Evolutionary conservation across 2,329 filamentous ascomycete species (phyloP).

Genomic region (Hymenoscyphus fructigenus): DNA sequence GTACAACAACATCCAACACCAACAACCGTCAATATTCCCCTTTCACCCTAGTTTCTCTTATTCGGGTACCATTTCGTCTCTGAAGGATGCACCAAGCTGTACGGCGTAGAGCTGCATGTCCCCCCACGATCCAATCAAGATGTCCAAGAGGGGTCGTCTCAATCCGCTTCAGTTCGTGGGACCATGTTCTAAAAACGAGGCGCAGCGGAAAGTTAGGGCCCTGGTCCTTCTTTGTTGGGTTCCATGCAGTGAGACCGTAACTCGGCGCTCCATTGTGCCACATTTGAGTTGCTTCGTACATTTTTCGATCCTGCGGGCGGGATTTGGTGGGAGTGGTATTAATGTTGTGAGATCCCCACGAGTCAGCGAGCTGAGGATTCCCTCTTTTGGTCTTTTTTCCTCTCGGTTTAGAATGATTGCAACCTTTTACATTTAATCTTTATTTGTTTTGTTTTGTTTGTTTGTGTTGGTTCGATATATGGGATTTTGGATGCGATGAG

Average conservation of each 20-base stretch:
- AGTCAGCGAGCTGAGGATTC: conserved; percentile 9
- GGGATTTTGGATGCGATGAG: background rate
- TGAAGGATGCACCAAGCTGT: background rate
- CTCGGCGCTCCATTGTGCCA: conserved; percentile 6
- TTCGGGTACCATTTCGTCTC: background rate
- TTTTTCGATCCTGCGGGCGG: background rate
- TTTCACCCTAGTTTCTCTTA: background rate
- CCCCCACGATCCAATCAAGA: background rate
- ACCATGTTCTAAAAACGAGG: conserved; percentile 5
- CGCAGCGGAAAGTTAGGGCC: background rate
- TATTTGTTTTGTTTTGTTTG: background rate
- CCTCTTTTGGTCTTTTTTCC: conserved; percentile 13
- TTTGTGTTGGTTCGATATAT: background rate
- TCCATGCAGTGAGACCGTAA: conserved; percentile 13
- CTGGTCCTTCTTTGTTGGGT: conserved; percentile 2
- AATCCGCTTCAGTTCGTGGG: background rate
- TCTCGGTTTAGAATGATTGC: background rate
- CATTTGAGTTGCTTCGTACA: background rate
- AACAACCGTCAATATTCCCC: background rate
- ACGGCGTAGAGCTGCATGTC: background rate
- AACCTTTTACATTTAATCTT: background rate
- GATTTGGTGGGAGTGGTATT: background rate
- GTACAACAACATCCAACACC: background rate
- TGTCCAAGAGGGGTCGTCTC: background rate
- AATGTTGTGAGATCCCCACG: background rate